These are phyloP conservation scores for Periglandula ipomoeae DNA, from an alignment of 2,329 filamentous ascomycete genomes.

Conservation along the genomic window DNA sequence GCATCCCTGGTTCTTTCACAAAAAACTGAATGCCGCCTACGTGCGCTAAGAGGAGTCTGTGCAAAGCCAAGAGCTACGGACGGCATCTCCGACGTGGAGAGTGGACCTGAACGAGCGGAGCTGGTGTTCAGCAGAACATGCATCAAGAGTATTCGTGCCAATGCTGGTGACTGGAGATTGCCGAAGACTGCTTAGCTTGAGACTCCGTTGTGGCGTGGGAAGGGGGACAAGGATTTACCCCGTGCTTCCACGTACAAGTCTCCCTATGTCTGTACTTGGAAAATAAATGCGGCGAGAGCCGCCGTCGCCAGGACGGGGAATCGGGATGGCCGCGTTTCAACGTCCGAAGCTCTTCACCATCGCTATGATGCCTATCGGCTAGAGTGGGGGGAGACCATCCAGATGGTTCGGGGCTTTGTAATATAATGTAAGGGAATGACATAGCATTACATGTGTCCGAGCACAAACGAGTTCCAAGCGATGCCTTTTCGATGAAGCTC, in stretches of 20 bases:
- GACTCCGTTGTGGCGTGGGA: slow-evolving; percentile 2
- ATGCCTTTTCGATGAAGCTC: not conserved
- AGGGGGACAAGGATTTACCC: not conserved
- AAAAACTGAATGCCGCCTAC: slow-evolving; percentile 14
- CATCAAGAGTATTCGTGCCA: not conserved
- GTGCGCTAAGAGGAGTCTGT: not conserved
- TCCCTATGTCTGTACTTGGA: no score
- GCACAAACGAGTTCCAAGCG: not conserved
- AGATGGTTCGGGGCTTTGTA: not conserved
- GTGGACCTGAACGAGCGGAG: slow-evolving; percentile 3
- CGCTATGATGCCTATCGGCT: not conserved
- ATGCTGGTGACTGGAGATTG: not conserved
- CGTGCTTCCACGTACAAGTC: not conserved
- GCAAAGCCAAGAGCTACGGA: not conserved
- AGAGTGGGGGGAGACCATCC: not conserved
- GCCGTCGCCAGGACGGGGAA: not conserved
- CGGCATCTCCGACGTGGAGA: not conserved
- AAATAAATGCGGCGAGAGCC: not conserved
- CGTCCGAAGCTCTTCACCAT: not conserved
- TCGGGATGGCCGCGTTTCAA: slow-evolving; percentile 2
- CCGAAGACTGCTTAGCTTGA: not conserved
- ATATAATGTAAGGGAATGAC: not conserved
- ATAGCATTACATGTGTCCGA: not conserved
- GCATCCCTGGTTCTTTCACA: slow-evolving; percentile 34
- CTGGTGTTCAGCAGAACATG: slow-evolving; percentile 9